Conservation (phyloP, 345 rosid species). For the Aquilaria yunnanensis region DNA sequence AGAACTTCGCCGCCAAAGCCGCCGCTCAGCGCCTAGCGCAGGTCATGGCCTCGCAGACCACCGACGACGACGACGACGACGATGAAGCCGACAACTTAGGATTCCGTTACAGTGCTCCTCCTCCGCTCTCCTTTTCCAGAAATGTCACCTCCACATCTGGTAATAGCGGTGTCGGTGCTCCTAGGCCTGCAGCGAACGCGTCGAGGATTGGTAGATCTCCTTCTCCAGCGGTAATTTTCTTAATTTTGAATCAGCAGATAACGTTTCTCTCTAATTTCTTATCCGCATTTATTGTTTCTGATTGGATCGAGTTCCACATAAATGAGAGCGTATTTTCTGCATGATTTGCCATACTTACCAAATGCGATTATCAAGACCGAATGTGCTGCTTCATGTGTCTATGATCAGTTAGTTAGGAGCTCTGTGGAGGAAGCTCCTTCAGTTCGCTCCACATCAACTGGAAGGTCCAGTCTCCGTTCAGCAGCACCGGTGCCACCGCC, state of each 20-base stretch:
- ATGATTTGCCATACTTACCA: neutral
- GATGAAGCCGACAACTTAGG: constrained; percentile 63
- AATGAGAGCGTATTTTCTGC: neutral
- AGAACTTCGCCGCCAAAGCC: constrained; percentile 94
- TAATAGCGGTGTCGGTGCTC: neutral
- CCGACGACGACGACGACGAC: constrained; percentile 70
- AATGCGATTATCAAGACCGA: constrained; percentile 13
- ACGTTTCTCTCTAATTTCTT: neutral
- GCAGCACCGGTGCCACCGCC: constrained; percentile 54
- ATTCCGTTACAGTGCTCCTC: constrained; percentile 83
- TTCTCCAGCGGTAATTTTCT: constrained; percentile 64
- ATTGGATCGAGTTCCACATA: constrained; percentile 1
- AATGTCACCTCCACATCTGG: constrained; percentile 19
- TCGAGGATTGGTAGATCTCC: constrained; percentile 72
- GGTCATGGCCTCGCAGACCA: constrained; percentile 98
- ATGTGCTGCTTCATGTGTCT: constrained; percentile 9
- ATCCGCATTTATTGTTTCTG: neutral
- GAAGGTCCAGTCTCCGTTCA: constrained; percentile 44
- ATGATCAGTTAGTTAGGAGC: constrained; percentile 46
- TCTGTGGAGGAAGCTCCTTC: constrained; percentile 39
- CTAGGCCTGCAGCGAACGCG: constrained; percentile 29
- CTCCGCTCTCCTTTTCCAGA: constrained; percentile 64
- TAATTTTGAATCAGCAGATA: neutral
- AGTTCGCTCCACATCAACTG: constrained; percentile 50
- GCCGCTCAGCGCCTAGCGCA: constrained; percentile 98